Evolutionary conservation across 495 filamentous ascomycete genomes (phyloP), one percentile per base, ranked within the genome.

Genomic region (Penicillium riverlandense): DNA sequence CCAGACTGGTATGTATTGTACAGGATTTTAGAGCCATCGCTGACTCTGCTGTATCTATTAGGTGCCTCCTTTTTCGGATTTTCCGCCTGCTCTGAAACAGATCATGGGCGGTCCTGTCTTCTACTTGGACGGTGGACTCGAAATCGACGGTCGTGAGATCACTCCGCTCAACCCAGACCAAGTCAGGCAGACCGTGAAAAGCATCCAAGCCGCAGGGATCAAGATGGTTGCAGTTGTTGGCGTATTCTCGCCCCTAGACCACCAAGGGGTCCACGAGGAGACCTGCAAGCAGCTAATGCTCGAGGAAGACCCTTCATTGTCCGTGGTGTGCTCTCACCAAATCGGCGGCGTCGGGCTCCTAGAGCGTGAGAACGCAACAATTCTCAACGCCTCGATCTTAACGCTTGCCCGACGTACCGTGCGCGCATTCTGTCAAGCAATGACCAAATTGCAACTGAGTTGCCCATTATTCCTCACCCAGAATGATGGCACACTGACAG

Each of bases 321-420:
- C 71, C 35, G 66, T 69, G 29, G 57, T 60, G 6, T 57, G 53
- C 15, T 60, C 57, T 4, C 63, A 69, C 38, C 57, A 61, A 8
- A 65, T 78, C 15, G 74, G 67, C 5, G 61, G 63, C 12, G 54
- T 75, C 7, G 73, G 72, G 0, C 66, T 76, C 28, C 43, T 76
- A 4, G 74, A 78, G 44, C 63, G 73, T 1, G 74, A 78, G 50
- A 78, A 78, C 52, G 74, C 74, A 2, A 65, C 66, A 4, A 76
- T 76, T 22, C 58, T 78, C n/a, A 78, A 78, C 43, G 73, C 70
- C 10, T 63, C 70, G 10, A 71, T 78, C 37, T 49, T 75, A 6
- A 41, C 45, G 7, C 66, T 71, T 38, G 74, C 72, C 0, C 54
- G 61, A 12, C 53, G 58, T 37, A 74, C 71, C 1, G 69, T 76